A percentile compares a stretch with the other conserved stretches of the same genome.
phyloP scores from a whole-genome alignment of 2,329 filamentous ascomycete genomes.

The Tolypocladium inflatum region DNA sequence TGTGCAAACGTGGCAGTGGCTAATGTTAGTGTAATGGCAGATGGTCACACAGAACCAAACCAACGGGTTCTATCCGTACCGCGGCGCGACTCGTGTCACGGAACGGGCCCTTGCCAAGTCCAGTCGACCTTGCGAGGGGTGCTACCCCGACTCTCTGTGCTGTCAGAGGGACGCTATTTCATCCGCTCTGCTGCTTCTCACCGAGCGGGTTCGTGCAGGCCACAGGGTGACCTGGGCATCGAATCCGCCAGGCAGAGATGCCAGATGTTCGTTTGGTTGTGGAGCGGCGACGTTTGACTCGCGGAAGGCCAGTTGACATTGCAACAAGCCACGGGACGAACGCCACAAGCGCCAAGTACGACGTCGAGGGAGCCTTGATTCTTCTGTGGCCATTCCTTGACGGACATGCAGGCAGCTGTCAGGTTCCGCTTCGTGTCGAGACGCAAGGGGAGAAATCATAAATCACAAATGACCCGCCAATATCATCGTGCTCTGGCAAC shows the following conservation, averaged over 20 bases:
- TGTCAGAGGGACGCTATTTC: conserved; percentile 1
- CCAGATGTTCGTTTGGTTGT: background rate
- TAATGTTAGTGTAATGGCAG: background rate
- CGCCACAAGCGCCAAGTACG: background rate
- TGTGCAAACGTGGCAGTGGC: conserved; percentile 1
- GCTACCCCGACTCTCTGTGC: conserved; percentile 1
- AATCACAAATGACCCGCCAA: background rate
- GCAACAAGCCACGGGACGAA: background rate
- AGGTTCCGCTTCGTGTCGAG: background rate
- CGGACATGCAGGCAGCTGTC: background rate
- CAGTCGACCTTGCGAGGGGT: conserved; percentile 22
- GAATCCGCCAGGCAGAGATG: background rate
- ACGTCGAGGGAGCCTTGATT: background rate
- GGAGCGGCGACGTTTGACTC: background rate
- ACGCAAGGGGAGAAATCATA: background rate
- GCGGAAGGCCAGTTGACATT: background rate
- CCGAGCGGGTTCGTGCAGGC: background rate
- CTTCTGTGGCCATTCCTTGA: no score
- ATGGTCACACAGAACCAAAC: conserved; percentile 1
- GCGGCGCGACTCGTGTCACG: background rate
- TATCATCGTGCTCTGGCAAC: background rate
- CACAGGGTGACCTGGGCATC: background rate
- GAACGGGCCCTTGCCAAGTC: conserved; percentile 17
- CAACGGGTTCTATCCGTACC: background rate
- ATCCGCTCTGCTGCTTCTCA: background rate